A percentile compares a stretch with the other conserved stretches of the same genome.
Conservation (phyloP, 1,284 basidiomycete species). For the Thecaphora frezii region DNA sequence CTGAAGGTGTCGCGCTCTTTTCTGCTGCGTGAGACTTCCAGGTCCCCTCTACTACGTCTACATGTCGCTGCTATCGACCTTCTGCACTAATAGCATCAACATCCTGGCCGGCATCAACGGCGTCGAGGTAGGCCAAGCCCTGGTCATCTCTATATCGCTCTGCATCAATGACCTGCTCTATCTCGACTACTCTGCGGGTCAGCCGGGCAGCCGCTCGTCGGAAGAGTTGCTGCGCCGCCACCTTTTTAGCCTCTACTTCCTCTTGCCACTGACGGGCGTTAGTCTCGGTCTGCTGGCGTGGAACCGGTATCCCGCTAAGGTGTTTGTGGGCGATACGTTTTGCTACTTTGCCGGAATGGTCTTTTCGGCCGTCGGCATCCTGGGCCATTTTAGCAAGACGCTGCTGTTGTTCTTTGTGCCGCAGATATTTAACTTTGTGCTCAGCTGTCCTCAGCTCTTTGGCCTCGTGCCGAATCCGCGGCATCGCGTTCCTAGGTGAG, state of each 20-base stretch:
- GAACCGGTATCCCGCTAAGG: constrained; percentile 77
- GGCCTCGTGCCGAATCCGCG: constrained; percentile 89
- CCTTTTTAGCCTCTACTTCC: constrained; percentile 91
- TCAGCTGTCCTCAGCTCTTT: constrained; percentile 93
- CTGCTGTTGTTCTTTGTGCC: constrained; percentile 94
- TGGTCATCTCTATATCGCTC: constrained; percentile 88
- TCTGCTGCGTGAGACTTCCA: constrained; percentile 49
- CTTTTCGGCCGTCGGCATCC: constrained; percentile 46
- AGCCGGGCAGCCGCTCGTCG: constrained; percentile 29
- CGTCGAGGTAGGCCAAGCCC: constrained; percentile 83
- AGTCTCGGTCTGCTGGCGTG: constrained; percentile 71
- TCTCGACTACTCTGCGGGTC: constrained; percentile 46
- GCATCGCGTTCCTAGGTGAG: constrained; percentile 75
- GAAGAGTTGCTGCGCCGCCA: constrained; percentile 82
- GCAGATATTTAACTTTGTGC: constrained; percentile 94
- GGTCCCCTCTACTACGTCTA: constrained; percentile 94
- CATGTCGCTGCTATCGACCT: constrained; percentile 92
- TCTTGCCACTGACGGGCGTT: constrained; percentile 88
- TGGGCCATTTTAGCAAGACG: constrained; percentile 93
- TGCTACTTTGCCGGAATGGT: constrained; percentile 82
- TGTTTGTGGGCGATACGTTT: constrained; percentile 94
- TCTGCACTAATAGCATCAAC: constrained; percentile 97
- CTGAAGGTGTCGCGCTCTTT: too few relatives aligned
- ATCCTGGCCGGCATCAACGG: constrained; percentile 98
- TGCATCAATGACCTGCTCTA: constrained; percentile 89